Base-by-base conservation (phyloP, 768 basidiomycete genomes). In the Omphalotus guepiniiformis region DNA sequence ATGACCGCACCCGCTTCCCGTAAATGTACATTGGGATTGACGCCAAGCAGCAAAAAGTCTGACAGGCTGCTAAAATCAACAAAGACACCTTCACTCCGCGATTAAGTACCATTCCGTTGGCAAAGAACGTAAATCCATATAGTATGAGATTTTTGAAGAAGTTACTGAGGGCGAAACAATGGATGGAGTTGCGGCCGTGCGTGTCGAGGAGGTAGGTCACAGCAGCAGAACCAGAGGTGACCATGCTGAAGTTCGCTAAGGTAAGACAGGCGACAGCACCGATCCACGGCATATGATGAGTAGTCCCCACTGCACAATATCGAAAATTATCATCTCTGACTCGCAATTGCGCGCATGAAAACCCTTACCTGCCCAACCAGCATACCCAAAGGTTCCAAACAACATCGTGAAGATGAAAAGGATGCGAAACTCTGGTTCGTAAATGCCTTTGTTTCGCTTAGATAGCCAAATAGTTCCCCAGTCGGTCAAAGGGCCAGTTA, bases 401-500 rank as follows among this genome's bases (percentile, higher is more conserved):
- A 74, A 58, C 71, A 73, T 74, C 11, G 64, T 59, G 7, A 64
- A 37, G 49, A 72, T 61, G 57, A 74, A 71, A 32, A 69, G 49
- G 9, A 75, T 67, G 18, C 71, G 61, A 54, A 69, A 73, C 53
- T 76, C 73, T 1, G 74, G 72, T 51, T 74, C 74, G 53, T 73
- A 76, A 6, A 73, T 59, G 1, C 74, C 74, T 38, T 64, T 64
- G 41, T 74, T 74, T 7, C 67, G 64, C 45, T 62, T 69, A 1
- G 74, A 66, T 26, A 73, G 55, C 70, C 70, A 71, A 8, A 70
- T 64, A 2, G 67, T 69, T 22, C 68, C 65, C 61, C 63, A 72
- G 52, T 74, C 74, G 11, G 66, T 71, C 38, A 72, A 55, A 9
- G 69, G 68, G 1, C 72, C 70, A 2, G 64, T 61, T 13, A 71